Base-by-base conservation (phyloP, 495 filamentous ascomycete genomes). In the Hypoxylon intermedium region DNA sequence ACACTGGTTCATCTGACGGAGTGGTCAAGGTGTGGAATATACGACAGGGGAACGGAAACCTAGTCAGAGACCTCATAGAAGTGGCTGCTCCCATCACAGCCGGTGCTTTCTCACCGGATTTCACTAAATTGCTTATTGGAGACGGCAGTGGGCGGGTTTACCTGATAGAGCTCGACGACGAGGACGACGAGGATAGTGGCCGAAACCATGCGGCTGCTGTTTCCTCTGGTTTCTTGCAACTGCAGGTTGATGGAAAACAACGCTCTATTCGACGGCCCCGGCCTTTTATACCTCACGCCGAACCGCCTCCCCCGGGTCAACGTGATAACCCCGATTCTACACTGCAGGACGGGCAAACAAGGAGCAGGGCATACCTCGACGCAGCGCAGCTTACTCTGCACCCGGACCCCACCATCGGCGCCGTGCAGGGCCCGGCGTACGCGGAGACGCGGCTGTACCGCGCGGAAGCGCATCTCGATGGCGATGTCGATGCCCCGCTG, bases 1-100 rank as follows among this genome's bases (percentile, higher is more conserved):
- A 93, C 65, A 96, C 90, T n/a, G 94, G 93, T 2, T 88, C 87
- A 2, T 94, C 92, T 0, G 94, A 98, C 67, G 93, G 94, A 1
- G 77, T 88, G 0, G 79, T 98, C 5, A 96, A 92, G 51, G 81
- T 85, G 15, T 98, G 94, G 94, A 85, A 97, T 67, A 78, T 95
- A 16, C 75, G 76, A 15, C 71, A 74, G 1, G 58, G 60, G 1
- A 78, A 78, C 38, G 81, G 81, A 16, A 79, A 87, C 2, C 79
- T 89, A 23, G 78, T 96, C n/a, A 72, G 82, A 19, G 81, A 93
- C 37, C 67, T 85, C 0, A 67, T 83, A 1, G 72, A 76, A 51
- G 67, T 77, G 5, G 67, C 78, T 1, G 79, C 77, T 0, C 82
- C 83, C 0, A 75, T 90, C 37, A 84, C 85, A 36, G 81, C 73